A percentile compares a stretch with the other conserved stretches of the same genome.
These are phyloP conservation scores for Nephelium lappaceum DNA, from an alignment of 345 rosid species.

Conservation along the genomic window DNA sequence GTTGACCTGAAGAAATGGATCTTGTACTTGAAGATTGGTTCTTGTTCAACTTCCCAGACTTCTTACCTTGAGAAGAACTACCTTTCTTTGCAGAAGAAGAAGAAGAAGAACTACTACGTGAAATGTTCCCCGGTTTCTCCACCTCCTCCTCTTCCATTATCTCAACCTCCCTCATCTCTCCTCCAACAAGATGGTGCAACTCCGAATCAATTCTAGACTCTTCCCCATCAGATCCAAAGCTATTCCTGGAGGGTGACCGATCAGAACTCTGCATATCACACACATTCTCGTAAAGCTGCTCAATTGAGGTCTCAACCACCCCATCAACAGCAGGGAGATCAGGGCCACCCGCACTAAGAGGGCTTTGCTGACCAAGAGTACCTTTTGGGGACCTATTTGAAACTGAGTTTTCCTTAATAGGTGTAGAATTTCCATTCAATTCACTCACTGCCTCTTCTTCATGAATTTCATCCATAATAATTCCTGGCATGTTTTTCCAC, in stretches of 20 bases:
- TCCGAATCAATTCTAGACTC: conserved; percentile 93
- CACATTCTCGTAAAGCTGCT: conserved; percentile 80
- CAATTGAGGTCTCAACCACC: conserved; percentile 56
- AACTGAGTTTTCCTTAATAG: conserved; percentile 42
- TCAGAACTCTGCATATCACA: conserved; percentile 90
- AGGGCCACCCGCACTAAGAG: conserved; percentile 14
- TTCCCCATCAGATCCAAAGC: conserved; percentile 75
- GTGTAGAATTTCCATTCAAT: conserved; percentile 34
- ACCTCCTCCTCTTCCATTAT: conserved; percentile 54
- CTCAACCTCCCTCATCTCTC: conserved; percentile 62
- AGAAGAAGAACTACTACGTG: conserved; percentile 42
- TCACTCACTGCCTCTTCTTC: conserved; percentile 41
- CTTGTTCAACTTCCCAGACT: conserved; percentile 49
- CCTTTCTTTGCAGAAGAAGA: conserved; percentile 46
- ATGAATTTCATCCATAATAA: conserved; percentile 50
- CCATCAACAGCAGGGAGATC: conserved; percentile 33
- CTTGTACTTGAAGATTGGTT: conserved; percentile 34
- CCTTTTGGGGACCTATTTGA: conserved; percentile 38
- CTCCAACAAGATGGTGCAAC: conserved; percentile 69
- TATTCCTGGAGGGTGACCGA: conserved; percentile 74
- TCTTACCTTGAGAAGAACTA: conserved; percentile 44
- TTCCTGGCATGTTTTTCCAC: conserved; percentile 50
- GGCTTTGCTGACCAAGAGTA: conserved; percentile 35
- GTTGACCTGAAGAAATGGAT: conserved; percentile 42
- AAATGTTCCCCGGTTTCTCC: conserved; percentile 47